Base-by-base conservation (phyloP, 768 basidiomycete genomes). In the Rhodotorula kratochvilovae region DNA sequence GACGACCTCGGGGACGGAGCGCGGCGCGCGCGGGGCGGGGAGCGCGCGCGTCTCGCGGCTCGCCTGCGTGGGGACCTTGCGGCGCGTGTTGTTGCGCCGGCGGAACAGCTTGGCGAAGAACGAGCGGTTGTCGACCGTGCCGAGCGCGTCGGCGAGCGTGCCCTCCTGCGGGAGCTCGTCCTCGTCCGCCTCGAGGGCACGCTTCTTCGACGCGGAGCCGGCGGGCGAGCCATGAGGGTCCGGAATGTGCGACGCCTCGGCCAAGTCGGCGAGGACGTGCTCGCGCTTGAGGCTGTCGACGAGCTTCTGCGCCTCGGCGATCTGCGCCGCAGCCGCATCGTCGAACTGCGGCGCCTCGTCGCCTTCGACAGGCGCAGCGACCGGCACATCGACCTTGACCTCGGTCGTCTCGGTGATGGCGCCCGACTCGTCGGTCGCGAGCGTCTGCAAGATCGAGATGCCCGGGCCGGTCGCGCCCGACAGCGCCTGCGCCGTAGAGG, bases 91-190 rank as follows among this genome's bases (percentile, higher is more conserved):
- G 45, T n/a, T n/a, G n/a, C n/a, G n/a, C n/a, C 63, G 63, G 39
- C 66, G 57, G 73, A 74, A 74, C 53, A 74, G 63, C 69, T 74
- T 74, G 66, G 58, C 54, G 29, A 70, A 51, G 73, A 74, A 74
- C 7, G 66, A 67, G n/a, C 73, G 68, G 59, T 72, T 72, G 63
- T 72, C 71, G 62, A 72, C 66, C 50, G 54, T 57, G 5, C 29
- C 54, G 36, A 59, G 45, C 65, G 57, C 46, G 50, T 70, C 72
- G 51, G 72, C 73, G 61, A 71, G 67, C 56, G 70, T 68, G 27
- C 67, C 72, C n/a, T 33, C 15, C 27, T 31, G 25, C 3, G 67
- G 69, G 13, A 66, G 45, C 58, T 57, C 66, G 17, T 67, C 68
- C 12, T 66, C 68, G 31, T 74, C 73, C 21, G 33, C 45, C 53